Evolutionary conservation across 2,329 filamentous ascomycete species (phyloP), one percentile per base, ranked within the genome.

Genomic region (Xylariaceae sp.): DNA sequence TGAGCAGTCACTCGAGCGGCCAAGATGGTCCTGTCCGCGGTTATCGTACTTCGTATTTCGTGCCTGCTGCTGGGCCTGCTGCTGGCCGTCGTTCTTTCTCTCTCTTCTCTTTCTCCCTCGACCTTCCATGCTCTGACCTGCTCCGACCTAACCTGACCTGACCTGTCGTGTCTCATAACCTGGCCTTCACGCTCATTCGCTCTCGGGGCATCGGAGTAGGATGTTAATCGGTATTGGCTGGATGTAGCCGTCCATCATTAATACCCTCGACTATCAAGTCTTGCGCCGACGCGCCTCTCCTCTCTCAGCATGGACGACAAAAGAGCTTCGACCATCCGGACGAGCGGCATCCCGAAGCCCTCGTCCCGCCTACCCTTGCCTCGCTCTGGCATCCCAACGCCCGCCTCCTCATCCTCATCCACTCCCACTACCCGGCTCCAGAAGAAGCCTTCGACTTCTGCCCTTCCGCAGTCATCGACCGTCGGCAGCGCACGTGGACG

Each of bases 351-450:
- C 51, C 71, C 70, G 8, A 67, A 69, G 57, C 70, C 70, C 6
- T 65, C 66, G 34, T 73, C 71, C 44, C 71, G 71, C 61, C 67
- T 73, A 17, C 70, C 71, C 39, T 51, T 71, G 50, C 70, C 70
- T 57, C 67, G 71, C 56, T 68, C 69, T 9, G 63, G 18, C 61
- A 59, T 67, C 35, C 64, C 65, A 17, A 63, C 59, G 9, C 57
- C 61, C 6, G 52, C 63, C 23, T n/a, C 64, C 13, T 54, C 64
- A 41, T 34, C 23, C 23, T 5, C 23, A 30, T 30, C 23, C 23
- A 5, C 23, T 30, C 4, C 61, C 11, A 52, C 55, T 34, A 17
- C 47, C 39, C 41, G 59, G 48, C 45, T 51, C 17, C 55, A 54
- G 48, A 52, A 61, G 23, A 63, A 51, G 45, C 45, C 57, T n/a